Percentiles rank a stretch among this genome's conserved stretches.
Conservation (phyloP, 805 yeast species). For the Naumovozyma dairenensis region DNA sequence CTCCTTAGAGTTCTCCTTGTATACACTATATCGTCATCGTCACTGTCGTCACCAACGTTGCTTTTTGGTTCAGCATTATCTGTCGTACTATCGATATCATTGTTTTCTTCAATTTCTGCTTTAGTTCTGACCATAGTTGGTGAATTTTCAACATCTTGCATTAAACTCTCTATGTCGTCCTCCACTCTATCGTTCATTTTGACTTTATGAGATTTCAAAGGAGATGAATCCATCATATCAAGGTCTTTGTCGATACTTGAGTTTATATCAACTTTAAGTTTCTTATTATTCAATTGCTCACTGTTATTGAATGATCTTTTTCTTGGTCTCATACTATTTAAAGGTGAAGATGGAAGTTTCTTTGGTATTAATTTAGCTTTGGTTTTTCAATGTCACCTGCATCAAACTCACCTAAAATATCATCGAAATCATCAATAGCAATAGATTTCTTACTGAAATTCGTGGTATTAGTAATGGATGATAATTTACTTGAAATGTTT, state of each 20-base stretch:
- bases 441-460: slow-evolving; percentile 35
- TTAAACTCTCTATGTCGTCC: slow-evolving; percentile 9
- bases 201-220: slow-evolving; percentile 14
- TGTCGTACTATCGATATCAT: slow-evolving; percentile 2
- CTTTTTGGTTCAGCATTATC: slow-evolving; percentile 19
- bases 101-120: slow-evolving; percentile 2
- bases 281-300: slow-evolving; percentile 5
- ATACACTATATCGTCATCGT: slow-evolving; percentile 26
- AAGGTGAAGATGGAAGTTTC: slow-evolving; percentile 9
- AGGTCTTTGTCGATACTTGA: slow-evolving; percentile 4
- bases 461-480: slow-evolving; percentile 9
- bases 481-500: too few relatives aligned
- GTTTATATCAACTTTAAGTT: slow-evolving; percentile 9
- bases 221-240: slow-evolving; percentile 18
- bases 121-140: slow-evolving; percentile 11
- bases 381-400: slow-evolving; percentile 1
- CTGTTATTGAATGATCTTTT: background rate
- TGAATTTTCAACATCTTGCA: slow-evolving; percentile 17
- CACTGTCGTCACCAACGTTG: slow-evolving; percentile 22
- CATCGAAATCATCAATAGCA: slow-evolving; percentile 51
- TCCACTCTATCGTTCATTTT: slow-evolving; percentile 1
- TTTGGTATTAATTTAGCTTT: background rate
- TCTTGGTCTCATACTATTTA: background rate
- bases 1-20: slow-evolving; percentile 25
- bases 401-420: slow-evolving; percentile 48